These are phyloP conservation scores for Triadica sebifera DNA, from an alignment of 345 rosid species.

Conservation along the genomic window DNA sequence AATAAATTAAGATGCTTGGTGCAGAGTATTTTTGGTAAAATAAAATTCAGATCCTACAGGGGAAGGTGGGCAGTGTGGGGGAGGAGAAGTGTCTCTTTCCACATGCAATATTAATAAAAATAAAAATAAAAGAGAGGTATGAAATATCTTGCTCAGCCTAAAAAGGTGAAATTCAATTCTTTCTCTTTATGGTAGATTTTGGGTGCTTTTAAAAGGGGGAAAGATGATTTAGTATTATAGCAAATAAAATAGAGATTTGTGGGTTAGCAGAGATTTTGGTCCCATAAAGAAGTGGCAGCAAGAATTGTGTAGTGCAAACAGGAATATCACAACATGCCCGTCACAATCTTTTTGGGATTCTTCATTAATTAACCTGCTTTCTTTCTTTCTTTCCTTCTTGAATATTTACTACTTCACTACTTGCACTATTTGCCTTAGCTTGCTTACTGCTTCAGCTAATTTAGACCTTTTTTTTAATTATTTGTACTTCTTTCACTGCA, in stretches of 20 bases:
- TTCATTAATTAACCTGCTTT: neutral
- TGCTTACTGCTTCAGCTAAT: too few species aligned
- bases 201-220: slow-evolving; percentile 31
- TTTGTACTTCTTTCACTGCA: too few species aligned
- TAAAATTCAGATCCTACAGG: too few species aligned
- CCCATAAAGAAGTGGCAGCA: slow-evolving; percentile 51
- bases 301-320: slow-evolving; percentile 45
- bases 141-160: slow-evolving; percentile 46
- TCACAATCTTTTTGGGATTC: slow-evolving; percentile 36
- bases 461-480: too few species aligned
- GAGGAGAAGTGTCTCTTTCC: slow-evolving; percentile 36
- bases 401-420: too few species aligned
- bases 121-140: neutral
- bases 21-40: too few species aligned
- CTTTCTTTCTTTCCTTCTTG: neutral
- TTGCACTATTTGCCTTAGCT: too few species aligned
- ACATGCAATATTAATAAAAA: slow-evolving; percentile 28
- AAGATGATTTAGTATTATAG: too few species aligned
- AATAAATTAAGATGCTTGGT: too few species aligned
- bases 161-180: slow-evolving; percentile 54
- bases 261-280: slow-evolving; percentile 44
- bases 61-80: neutral
- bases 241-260: neutral
- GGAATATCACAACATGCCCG: slow-evolving; percentile 53
- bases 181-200: slow-evolving; percentile 44